Percentiles rank a stretch among this genome's conserved stretches.
phyloP scores from a whole-genome alignment of 352 stramenopile species.

The Phytopythium ostracodes region DNA sequence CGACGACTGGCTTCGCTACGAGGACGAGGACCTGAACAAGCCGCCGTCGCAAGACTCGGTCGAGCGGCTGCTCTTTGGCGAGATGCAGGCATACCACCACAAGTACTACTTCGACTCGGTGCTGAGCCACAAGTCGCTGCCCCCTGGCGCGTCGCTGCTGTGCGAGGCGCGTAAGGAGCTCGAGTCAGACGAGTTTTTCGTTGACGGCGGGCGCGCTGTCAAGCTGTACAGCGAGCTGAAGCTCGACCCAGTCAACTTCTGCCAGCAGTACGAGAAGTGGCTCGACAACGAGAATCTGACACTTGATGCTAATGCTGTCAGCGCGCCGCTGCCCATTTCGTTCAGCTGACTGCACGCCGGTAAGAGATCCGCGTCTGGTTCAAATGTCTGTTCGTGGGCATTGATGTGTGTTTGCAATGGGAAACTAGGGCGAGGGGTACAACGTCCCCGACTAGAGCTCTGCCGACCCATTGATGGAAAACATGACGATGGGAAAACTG shows the following conservation, averaged over 20 bases:
- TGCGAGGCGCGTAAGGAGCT: constrained; percentile 65
- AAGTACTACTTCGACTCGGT: constrained; percentile 79
- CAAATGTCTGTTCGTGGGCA: constrained; percentile 1
- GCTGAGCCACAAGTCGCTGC: constrained; percentile 41
- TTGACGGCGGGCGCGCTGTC: constrained; percentile 55
- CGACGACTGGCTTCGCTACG: constrained; percentile 78
- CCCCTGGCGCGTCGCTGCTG: constrained; percentile 41
- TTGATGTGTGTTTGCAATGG: neutral
- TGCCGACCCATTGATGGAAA: neutral
- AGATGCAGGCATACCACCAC: constrained; percentile 86
- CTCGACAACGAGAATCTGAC: constrained; percentile 59
- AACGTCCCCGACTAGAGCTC: neutral
- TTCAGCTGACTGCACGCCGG: constrained; percentile 31
- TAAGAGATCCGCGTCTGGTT: neutral
- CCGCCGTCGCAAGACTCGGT: constrained; percentile 61
- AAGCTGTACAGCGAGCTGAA: constrained; percentile 70
- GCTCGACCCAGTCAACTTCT: constrained; percentile 64
- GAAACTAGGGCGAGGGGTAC: neutral
- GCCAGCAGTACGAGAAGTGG: constrained; percentile 85
- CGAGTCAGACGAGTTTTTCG: constrained; percentile 42
- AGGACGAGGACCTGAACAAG: constrained; percentile 78
- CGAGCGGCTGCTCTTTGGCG: constrained; percentile 73
- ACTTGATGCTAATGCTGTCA: constrained; percentile 24
- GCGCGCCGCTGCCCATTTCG: constrained; percentile 49
- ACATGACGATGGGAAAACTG: neutral